Percentiles rank a stretch among this genome's conserved stretches.
Conservation (phyloP, 345 rosid genomes). For the Brassica incana region DNA sequence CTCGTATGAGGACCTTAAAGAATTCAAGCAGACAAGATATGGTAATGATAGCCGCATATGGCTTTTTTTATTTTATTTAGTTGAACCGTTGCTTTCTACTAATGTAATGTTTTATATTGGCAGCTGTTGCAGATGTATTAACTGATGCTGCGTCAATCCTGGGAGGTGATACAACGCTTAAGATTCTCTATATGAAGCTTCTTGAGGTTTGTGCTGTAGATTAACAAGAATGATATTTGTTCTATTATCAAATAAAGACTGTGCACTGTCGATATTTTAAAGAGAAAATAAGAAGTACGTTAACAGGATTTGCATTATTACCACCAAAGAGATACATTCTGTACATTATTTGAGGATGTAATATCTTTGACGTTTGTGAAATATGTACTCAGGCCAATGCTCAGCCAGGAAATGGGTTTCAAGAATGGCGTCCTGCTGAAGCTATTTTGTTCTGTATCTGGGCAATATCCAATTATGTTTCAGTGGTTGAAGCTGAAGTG, state of each 20-base stretch:
- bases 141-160: slow-evolving; percentile 88
- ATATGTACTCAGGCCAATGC: slow-evolving; percentile 60
- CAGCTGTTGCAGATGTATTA: slow-evolving; percentile 97
- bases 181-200: slow-evolving; percentile 84
- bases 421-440: slow-evolving; percentile 93
- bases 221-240: slow-evolving; percentile 2
- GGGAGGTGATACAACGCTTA: slow-evolving; percentile 85
- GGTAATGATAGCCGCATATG: slow-evolving; percentile 49
- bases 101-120: slow-evolving; percentile 47
- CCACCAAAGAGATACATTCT: not conserved
- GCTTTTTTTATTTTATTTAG: slow-evolving; percentile 19
- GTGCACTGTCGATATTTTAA: slow-evolving; percentile 3
- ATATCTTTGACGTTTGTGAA: slow-evolving; percentile 19
- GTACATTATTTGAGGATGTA: slow-evolving; percentile 9
- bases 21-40: slow-evolving; percentile 95
- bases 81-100: slow-evolving; percentile 28
- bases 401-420: slow-evolving; percentile 62
- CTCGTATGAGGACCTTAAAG: slow-evolving; percentile 92
- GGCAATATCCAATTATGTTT: slow-evolving; percentile 85
- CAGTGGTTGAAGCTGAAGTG: slow-evolving; percentile 73
- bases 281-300: not conserved
- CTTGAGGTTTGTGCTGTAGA: slow-evolving; percentile 60
- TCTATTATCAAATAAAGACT: not conserved
- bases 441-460: slow-evolving; percentile 95
- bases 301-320: slow-evolving; percentile 1